A percentile compares a stretch with the other conserved stretches of the same genome.
Conservation (phyloP, 768 basidiomycete species). For the Tylopilus sp. region DNA sequence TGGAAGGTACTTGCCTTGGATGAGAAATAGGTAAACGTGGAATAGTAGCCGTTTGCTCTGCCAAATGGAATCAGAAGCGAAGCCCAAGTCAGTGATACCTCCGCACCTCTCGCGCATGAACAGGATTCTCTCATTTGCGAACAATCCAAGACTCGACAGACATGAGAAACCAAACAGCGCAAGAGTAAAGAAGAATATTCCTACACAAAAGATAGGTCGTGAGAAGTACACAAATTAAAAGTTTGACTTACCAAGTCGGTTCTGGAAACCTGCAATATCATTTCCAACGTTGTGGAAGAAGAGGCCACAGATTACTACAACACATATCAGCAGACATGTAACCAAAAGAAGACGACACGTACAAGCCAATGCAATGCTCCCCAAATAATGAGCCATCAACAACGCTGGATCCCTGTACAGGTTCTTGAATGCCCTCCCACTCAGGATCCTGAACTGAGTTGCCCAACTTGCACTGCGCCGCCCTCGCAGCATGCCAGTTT, state of each 20-base stretch:
- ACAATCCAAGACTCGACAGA: constrained; percentile 87
- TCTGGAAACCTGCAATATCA: constrained; percentile 97
- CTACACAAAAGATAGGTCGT: constrained; percentile 31
- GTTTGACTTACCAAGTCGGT: constrained; percentile 64
- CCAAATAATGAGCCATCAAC: constrained; percentile 85
- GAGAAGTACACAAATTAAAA: neutral
- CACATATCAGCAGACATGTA: neutral
- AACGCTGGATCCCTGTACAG: constrained; percentile 92
- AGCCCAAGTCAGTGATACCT: neutral
- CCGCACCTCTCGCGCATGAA: constrained; percentile 96
- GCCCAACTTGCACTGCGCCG: constrained; percentile 79
- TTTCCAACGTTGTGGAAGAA: constrained; percentile 89
- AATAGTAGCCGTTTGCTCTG: constrained; percentile 97
- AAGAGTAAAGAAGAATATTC: constrained; percentile 97
- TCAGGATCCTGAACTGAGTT: constrained; percentile 92
- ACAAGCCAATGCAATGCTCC: constrained; percentile 82
- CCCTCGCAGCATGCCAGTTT: constrained; percentile 65
- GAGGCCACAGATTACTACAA: constrained; percentile 81
- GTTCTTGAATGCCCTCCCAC: constrained; percentile 97
- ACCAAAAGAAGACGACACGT: constrained; percentile 31
- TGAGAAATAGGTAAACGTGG: constrained; percentile 92
- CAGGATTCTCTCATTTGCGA: constrained; percentile 91
- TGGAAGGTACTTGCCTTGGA: constrained; percentile 61
- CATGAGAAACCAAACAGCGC: constrained; percentile 97
- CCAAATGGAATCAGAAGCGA: neutral